Percentiles rank a stretch among this genome's conserved stretches.
Evolutionary conservation across 257 asterid species (phyloP).

Genomic region (Solanum medicagineum): DNA sequence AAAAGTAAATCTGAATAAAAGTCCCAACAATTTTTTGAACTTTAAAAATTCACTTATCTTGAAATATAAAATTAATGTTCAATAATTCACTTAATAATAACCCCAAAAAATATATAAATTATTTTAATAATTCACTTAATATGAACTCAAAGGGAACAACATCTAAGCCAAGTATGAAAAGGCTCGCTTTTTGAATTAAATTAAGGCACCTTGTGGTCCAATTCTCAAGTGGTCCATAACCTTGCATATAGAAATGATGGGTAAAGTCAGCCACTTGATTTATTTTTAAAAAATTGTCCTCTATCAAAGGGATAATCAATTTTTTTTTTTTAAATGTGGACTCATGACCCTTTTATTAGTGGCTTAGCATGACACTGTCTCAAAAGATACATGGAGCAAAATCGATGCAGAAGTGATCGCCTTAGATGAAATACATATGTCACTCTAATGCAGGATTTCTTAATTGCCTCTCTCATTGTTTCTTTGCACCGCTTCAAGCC

Average conservation of each 20-base stretch:
- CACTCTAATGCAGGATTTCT: too few relatives aligned
- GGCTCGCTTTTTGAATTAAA: not conserved
- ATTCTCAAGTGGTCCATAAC: not conserved
- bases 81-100: too few relatives aligned
- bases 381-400: too few relatives aligned
- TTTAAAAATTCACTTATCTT: not conserved
- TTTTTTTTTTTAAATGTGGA: not conserved
- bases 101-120: too few relatives aligned
- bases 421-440: too few relatives aligned
- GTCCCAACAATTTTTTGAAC: not conserved
- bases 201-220: not conserved
- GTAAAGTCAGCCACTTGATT: not conserved
- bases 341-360: too few relatives aligned
- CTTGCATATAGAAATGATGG: not conserved
- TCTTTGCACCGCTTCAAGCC: too few relatives aligned
- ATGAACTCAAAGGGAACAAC: not conserved
- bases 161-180: not conserved
- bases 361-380: too few relatives aligned
- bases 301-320: not conserved
- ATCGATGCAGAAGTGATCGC: too few relatives aligned
- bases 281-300: not conserved
- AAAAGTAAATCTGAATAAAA: not conserved
- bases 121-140: not conserved
- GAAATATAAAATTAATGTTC: not conserved
- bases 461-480: too few relatives aligned